Percentiles rank a stretch among this genome's conserved stretches.
Evolutionary conservation across 306 rosid species (phyloP).

Genomic region (Lithocarpus polystachyus): DNA sequence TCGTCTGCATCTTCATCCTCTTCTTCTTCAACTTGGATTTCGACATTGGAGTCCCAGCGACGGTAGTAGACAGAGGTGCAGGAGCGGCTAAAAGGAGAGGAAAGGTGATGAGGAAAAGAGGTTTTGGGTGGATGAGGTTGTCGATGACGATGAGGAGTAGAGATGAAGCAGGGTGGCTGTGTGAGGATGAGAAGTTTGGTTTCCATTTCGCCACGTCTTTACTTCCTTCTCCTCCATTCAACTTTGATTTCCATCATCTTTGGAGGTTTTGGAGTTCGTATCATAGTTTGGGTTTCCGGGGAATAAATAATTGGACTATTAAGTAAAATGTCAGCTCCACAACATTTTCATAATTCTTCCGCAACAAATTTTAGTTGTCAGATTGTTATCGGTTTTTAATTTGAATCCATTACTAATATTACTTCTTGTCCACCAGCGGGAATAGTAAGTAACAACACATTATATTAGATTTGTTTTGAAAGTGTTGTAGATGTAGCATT

Average conservation of each 20-base stretch:
- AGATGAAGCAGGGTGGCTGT: constrained; percentile 35
- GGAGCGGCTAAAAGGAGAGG: constrained; percentile 30
- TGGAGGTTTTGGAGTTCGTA: not conserved
- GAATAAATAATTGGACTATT: not conserved
- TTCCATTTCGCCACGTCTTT: constrained; percentile 63
- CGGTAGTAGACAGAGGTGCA: constrained; percentile 47
- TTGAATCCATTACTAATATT: accelerated
- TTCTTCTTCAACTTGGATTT: constrained; percentile 31
- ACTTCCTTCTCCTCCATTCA: constrained; percentile 15
- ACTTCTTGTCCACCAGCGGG: accelerated
- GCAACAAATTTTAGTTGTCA: accelerated
- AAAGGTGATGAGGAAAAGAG: not conserved
- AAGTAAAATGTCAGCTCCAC: accelerated
- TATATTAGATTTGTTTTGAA: accelerated
- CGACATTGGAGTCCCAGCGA: constrained; percentile 81
- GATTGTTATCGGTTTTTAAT: accelerated
- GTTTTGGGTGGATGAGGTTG: constrained; percentile 46
- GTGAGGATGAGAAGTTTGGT: constrained; percentile 29
- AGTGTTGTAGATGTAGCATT: accelerated
- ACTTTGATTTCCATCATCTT: not conserved
- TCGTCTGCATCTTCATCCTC: constrained; percentile 26
- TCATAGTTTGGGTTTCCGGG: too few species aligned
- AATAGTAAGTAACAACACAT: too few species aligned
- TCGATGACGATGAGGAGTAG: constrained; percentile 16
- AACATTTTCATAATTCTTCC: accelerated